Evolutionary conservation across 768 basidiomycete species (phyloP).

Genomic region (Tremella yokohamensis): DNA sequence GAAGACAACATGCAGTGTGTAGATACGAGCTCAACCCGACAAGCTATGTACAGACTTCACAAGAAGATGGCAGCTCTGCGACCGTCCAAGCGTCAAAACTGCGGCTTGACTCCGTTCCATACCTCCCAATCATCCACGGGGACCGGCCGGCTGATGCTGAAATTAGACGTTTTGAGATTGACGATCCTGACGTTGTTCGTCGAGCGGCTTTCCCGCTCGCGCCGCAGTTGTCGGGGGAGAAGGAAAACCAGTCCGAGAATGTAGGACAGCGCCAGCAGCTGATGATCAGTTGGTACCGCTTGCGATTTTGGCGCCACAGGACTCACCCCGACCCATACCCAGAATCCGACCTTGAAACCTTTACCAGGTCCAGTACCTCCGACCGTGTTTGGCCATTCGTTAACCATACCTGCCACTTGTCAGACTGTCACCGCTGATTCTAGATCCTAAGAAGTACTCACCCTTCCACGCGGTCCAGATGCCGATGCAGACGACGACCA

Average conservation of each 20-base stretch:
- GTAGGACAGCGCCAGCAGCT: neutral
- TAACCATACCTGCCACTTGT: neutral
- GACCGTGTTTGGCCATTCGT: neutral
- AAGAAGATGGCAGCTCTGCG: too few relatives aligned
- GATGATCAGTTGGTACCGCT: neutral
- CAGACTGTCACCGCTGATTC: neutral
- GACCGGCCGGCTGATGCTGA: too few relatives aligned
- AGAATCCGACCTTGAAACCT: neutral
- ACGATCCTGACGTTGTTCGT: neutral
- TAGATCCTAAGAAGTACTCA: conserved; percentile 56
- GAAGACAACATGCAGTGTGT: too few relatives aligned
- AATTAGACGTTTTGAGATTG: too few relatives aligned
- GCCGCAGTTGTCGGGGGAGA: neutral
- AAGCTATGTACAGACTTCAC: too few relatives aligned
- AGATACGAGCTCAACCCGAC: too few relatives aligned
- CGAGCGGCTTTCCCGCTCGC: neutral
- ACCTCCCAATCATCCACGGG: too few relatives aligned
- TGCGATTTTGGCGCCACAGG: neutral
- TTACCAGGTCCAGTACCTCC: neutral
- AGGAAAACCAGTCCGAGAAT: conserved; percentile 2
- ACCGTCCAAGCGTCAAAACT: too few relatives aligned
- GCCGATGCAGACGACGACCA: conserved; percentile 57
- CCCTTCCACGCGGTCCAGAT: conserved; percentile 34
- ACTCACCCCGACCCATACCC: conserved; percentile 5
- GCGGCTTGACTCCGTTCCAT: too few relatives aligned